These are phyloP conservation scores for Coemansia pectinata DNA, from an alignment of 192 early-diverging fungal species.

Conservation along the genomic window DNA sequence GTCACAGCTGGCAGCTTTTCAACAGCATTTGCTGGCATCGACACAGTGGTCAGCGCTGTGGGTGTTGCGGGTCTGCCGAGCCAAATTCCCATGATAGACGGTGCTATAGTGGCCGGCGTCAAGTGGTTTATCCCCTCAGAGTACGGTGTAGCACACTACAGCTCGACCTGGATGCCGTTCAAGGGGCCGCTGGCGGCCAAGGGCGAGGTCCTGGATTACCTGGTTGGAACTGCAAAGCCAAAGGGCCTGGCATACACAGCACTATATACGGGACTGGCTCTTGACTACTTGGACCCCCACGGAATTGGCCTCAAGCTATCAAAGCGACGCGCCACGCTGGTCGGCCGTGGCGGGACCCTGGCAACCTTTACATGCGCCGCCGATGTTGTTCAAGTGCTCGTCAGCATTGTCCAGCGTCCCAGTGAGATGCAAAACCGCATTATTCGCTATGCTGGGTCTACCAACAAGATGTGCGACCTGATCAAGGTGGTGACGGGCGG, in stretches of 20 bases:
- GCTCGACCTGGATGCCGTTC: conserved; percentile 39
- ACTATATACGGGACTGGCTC: conserved; percentile 47
- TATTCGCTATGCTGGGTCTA: conserved; percentile 37
- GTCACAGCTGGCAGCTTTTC: conserved; percentile 10
- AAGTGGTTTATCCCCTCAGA: conserved; percentile 54
- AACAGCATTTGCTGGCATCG: conserved; percentile 23
- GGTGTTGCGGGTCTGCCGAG: conserved; percentile 15
- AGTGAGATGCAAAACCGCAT: conserved; percentile 38
- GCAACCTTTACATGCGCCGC: conserved; percentile 28
- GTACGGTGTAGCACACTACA: conserved; percentile 38
- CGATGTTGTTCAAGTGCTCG: conserved; percentile 26
- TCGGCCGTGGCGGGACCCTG: conserved; percentile 42
- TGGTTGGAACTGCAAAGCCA: conserved; percentile 8
- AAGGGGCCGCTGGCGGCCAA: conserved; percentile 40
- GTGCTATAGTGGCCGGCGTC: conserved; percentile 32
- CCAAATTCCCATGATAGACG: conserved; percentile 47
- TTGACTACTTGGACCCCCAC: conserved; percentile 46
- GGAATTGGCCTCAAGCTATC: conserved; percentile 28
- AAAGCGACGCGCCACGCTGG: conserved; percentile 31
- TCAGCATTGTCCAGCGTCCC: conserved; percentile 31
- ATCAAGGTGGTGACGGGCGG: conserved; percentile 38
- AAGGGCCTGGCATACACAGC: conserved; percentile 34
- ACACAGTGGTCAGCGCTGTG: conserved; percentile 40
- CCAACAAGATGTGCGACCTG: conserved; percentile 39
- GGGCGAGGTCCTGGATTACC: conserved; percentile 19